Conservation (phyloP, 2,329 filamentous ascomycete species). For the Calonectria pauciramosa region DNA sequence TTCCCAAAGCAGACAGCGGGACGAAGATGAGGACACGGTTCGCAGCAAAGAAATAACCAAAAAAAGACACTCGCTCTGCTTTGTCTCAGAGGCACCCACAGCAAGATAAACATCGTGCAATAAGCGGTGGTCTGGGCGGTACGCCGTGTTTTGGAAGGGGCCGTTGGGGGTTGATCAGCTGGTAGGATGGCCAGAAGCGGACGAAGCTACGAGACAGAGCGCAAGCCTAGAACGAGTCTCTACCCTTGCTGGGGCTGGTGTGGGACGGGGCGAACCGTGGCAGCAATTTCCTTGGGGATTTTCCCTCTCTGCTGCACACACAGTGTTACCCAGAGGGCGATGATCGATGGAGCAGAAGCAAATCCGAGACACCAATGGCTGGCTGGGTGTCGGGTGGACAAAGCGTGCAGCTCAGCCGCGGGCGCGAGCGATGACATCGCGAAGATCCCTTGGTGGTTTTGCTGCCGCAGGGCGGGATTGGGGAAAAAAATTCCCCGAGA, state of each 20-base stretch:
- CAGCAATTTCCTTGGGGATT: neutral
- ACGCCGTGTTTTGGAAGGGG: neutral
- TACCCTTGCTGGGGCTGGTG: neutral
- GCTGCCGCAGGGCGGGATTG: neutral
- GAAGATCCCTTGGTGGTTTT: slow-evolving; percentile 5
- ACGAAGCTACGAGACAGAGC: neutral
- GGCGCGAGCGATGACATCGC: neutral
- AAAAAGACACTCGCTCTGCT: neutral
- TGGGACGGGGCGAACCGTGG: slow-evolving; percentile 12
- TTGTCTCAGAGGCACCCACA: neutral
- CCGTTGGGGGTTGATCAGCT: neutral
- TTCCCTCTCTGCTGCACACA: neutral
- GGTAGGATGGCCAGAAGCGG: neutral
- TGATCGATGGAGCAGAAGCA: neutral
- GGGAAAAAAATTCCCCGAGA: neutral
- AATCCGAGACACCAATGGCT: neutral
- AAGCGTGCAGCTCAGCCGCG: neutral
- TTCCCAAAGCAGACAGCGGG: neutral
- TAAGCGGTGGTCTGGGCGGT: slow-evolving; percentile 9
- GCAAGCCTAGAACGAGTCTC: neutral
- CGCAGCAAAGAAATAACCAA: neutral
- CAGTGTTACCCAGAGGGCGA: neutral
- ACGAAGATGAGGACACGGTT: neutral
- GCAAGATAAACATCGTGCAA: neutral
- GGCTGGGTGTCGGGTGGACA: neutral